phyloP scores from a whole-genome alignment of 208 protist genomes.

The Trichomonas vaginalis region DNA sequence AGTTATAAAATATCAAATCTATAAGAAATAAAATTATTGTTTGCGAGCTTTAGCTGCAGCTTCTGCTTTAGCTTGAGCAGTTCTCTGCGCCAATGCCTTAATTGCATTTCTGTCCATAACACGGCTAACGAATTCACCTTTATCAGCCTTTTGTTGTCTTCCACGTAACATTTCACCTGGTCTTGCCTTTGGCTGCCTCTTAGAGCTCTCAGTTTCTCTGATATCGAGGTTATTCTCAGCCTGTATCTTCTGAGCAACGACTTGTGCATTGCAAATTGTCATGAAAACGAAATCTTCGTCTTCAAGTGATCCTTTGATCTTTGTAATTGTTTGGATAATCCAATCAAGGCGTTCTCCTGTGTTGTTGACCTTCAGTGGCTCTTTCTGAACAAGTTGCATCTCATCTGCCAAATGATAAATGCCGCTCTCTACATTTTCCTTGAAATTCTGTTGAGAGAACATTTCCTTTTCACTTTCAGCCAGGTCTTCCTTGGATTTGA shows the following conservation, averaged over 20 bases:
- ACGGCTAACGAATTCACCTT: neutral
- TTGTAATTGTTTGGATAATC: neutral
- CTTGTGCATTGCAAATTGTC: neutral
- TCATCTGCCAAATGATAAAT: neutral
- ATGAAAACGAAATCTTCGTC: neutral
- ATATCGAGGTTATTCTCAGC: neutral
- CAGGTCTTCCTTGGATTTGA: neutral
- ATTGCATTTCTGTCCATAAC: neutral
- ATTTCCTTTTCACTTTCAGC: neutral
- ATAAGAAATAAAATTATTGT: too few relatives aligned
- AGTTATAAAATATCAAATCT: too few relatives aligned
- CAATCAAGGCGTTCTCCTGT: neutral
- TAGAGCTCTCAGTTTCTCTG: neutral
- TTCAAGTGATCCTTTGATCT: neutral
- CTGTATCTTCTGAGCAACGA: neutral
- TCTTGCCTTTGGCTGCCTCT: too few relatives aligned
- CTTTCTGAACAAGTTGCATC: neutral
- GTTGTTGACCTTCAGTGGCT: neutral
- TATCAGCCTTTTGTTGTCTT: too few relatives aligned
- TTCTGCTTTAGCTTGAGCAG: neutral
- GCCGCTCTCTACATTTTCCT: neutral
- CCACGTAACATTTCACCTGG: too few relatives aligned
- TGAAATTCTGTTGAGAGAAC: neutral
- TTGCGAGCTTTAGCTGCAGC: neutral
- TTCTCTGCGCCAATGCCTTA: neutral